Percentiles rank a stretch among this genome's conserved stretches.
Evolutionary conservation across 805 yeast genomes (phyloP).

Genomic region (Barnettozyma siamensis): DNA sequence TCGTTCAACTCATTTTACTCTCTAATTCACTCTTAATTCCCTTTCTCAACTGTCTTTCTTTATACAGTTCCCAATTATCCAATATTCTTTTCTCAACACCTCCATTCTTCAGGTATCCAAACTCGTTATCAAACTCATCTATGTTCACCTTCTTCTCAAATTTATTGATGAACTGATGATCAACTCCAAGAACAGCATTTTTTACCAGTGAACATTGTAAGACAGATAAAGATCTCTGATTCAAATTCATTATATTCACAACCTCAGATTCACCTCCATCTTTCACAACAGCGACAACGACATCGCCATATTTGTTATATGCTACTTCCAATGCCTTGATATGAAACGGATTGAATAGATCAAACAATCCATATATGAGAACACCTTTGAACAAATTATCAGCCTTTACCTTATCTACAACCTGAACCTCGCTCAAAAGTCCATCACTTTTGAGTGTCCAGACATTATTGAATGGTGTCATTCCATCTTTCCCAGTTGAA

Average conservation of each 20-base stretch:
- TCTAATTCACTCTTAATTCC: constrained; percentile 71
- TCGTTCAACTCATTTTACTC: constrained; percentile 19
- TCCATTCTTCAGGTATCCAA: constrained; percentile 57
- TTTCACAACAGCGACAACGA: constrained; percentile 64
- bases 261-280: constrained; percentile 53
- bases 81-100: constrained; percentile 74
- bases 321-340: constrained; percentile 61
- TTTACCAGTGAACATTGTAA: constrained; percentile 84
- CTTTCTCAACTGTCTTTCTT: constrained; percentile 81
- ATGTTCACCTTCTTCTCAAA: constrained; percentile 7
- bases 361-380: constrained; percentile 77
- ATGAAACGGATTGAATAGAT: constrained; percentile 90
- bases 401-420: constrained; percentile 6
- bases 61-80: constrained; percentile 60
- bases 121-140: constrained; percentile 47
- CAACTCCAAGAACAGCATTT: constrained; percentile 50
- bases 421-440: constrained; percentile 20
- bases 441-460: constrained; percentile 37
- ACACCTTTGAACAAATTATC: constrained; percentile 15
- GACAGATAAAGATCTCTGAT: constrained; percentile 83
- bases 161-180: constrained; percentile 8
- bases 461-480: constrained; percentile 44
- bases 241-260: constrained; percentile 75
- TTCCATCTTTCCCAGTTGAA: constrained; percentile 61
- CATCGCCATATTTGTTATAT: constrained; percentile 32